These are phyloP conservation scores for Tricholoma bakamatsutake DNA, from an alignment of 768 basidiomycete genomes.

Conservation along the genomic window DNA sequence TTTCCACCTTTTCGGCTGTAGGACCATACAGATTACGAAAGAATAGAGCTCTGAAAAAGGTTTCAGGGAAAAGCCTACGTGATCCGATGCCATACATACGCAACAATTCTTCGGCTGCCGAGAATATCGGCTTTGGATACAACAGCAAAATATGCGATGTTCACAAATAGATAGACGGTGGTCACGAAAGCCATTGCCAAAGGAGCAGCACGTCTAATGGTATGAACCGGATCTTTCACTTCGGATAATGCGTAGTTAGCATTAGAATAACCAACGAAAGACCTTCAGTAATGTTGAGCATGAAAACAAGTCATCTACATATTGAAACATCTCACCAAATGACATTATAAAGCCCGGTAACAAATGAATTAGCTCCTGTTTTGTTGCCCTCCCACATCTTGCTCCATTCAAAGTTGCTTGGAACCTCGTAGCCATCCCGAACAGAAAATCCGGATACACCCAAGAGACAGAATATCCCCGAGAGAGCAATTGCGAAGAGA, in stretches of 20 bases:
- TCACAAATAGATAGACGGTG: conserved; percentile 56
- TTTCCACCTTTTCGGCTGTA: conserved; percentile 47
- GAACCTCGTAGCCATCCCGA: conserved; percentile 42
- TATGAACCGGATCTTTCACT: conserved; percentile 60
- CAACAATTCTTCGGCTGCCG: conserved; percentile 59
- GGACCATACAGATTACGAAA: conserved; percentile 70
- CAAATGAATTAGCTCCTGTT: conserved; percentile 52
- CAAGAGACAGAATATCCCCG: conserved; percentile 47
- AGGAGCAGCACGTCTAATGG: conserved; percentile 66
- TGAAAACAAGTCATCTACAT: not conserved
- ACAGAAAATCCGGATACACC: conserved; percentile 46
- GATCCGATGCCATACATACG: conserved; percentile 33
- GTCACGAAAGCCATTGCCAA: conserved; percentile 57
- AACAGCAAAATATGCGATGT: conserved; percentile 70
- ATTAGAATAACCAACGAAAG: conserved; percentile 66
- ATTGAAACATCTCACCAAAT: conserved; percentile 45
- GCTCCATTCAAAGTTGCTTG: conserved; percentile 54
- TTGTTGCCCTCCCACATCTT: conserved; percentile 60
- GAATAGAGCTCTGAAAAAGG: conserved; percentile 49
- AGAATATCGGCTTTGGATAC: conserved; percentile 67
- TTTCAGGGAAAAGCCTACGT: not conserved
- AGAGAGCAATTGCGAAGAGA: conserved; percentile 43
- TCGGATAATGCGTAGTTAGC: conserved; percentile 75
- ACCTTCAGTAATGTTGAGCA: conserved; percentile 34
- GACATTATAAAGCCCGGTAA: conserved; percentile 60